Evolutionary conservation across 257 asterid species (phyloP).

Genomic region (Datura wrightii): DNA sequence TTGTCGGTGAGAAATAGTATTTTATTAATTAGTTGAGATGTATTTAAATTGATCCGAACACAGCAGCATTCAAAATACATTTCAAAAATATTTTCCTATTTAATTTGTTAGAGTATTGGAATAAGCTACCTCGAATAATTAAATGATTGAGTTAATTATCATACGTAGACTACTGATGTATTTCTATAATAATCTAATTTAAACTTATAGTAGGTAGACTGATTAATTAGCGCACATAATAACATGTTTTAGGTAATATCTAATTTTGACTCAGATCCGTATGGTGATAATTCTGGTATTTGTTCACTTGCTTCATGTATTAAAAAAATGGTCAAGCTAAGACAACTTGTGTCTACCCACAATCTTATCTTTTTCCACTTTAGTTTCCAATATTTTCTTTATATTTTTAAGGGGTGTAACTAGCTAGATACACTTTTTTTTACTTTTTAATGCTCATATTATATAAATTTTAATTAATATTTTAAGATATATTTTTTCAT

Average conservation of each 20-base stretch:
- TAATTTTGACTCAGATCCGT: neutral
- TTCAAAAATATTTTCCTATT: neutral
- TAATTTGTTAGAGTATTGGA: neutral
- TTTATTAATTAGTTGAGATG: neutral
- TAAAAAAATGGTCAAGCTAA: neutral
- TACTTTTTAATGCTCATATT: too few relatives aligned
- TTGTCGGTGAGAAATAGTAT: neutral
- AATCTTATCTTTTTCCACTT: neutral
- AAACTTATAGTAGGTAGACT: neutral
- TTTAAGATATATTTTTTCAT: too few relatives aligned
- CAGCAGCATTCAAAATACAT: neutral
- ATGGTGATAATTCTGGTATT: constrained; percentile 17
- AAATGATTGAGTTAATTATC: neutral
- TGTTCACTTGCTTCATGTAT: constrained; percentile 7
- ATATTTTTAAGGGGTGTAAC: too few relatives aligned
- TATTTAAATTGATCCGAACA: neutral
- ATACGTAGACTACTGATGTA: neutral
- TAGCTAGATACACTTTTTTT: neutral
- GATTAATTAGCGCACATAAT: neutral
- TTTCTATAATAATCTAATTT: neutral
- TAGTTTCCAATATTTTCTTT: neutral
- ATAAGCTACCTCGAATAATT: neutral
- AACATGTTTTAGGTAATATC: constrained; percentile 16
- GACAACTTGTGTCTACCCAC: neutral
- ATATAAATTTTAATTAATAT: neutral